A percentile compares a stretch with the other conserved stretches of the same genome.
Conservation (phyloP, 495 filamentous ascomycete species). For the Antarctomyces pellizariae region DNA sequence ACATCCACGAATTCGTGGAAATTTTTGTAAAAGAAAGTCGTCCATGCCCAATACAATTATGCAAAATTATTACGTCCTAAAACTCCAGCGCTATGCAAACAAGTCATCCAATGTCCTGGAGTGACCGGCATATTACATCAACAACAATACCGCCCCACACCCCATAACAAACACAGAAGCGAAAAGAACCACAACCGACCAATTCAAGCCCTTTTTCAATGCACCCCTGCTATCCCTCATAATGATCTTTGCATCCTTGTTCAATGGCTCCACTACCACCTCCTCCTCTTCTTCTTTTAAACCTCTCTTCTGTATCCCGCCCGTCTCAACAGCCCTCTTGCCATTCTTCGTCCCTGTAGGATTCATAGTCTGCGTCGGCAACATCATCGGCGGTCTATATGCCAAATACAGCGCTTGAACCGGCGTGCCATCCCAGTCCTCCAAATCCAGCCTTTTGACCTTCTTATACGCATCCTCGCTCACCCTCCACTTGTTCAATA, state of each 20-base stretch:
- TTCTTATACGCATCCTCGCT: slow-evolving; percentile 36
- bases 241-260: slow-evolving; percentile 15
- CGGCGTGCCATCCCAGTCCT: slow-evolving; percentile 37
- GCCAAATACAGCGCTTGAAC: slow-evolving; percentile 54
- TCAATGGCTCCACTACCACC: slow-evolving; percentile 14
- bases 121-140: no score
- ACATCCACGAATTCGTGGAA: no score
- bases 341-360: slow-evolving; percentile 20
- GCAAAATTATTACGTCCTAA: no score
- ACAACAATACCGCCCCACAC: no score
- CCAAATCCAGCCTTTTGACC: slow-evolving; percentile 40
- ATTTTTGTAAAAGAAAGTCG: no score
- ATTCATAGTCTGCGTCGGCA: slow-evolving; percentile 47
- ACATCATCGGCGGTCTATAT: slow-evolving; percentile 47
- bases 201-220: no score
- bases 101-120: no score
- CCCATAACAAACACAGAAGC: no score
- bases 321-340: slow-evolving; percentile 13
- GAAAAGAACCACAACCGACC: no score
- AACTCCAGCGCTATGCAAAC: no score
- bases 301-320: slow-evolving; percentile 10
- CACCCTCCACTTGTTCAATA: slow-evolving; percentile 34
- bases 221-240: slow-evolving; percentile 16
- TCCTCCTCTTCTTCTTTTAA: slow-evolving; percentile 3
- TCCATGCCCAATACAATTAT: no score